Conservation (phyloP, 345 rosid species). For the Arabidopsis arenosa region DNA sequence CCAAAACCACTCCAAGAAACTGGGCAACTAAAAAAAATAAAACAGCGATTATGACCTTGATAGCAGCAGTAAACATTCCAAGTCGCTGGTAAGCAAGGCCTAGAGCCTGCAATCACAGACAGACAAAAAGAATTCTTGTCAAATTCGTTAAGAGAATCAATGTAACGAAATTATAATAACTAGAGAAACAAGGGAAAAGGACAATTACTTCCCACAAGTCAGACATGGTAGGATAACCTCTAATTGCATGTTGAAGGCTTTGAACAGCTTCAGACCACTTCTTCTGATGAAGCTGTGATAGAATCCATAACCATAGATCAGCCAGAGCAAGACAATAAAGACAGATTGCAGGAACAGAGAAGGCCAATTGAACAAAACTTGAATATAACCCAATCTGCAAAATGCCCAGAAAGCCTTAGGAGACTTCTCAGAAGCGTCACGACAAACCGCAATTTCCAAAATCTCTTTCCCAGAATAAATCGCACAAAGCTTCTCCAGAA, state of each 20-base stretch:
- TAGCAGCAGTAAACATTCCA: constrained; percentile 95
- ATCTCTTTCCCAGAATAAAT: constrained; percentile 78
- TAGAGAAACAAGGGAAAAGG: background rate
- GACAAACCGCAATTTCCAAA: constrained; percentile 73
- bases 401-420: constrained; percentile 98
- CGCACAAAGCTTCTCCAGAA: constrained; percentile 83
- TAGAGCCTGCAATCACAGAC: constrained; percentile 63
- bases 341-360: background rate
- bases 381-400: constrained; percentile 79
- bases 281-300: constrained; percentile 59
- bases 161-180: background rate
- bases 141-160: constrained; percentile 22
- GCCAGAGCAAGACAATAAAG: background rate
- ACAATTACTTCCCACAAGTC: constrained; percentile 88
- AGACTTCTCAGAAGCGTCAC: constrained; percentile 78
- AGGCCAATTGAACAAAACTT: constrained; percentile 45
- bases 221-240: constrained; percentile 81
- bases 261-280: constrained; percentile 92
- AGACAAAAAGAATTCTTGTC: constrained; percentile 1
- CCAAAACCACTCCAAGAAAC: constrained; percentile 18
- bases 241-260: constrained; percentile 91
- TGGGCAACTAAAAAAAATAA: background rate
- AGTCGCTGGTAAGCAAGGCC: constrained; percentile 93
- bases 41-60: constrained; percentile 58
- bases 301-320: background rate